Conservation (phyloP, 169 alveolate species). For the Babesia bigemina region DNA sequence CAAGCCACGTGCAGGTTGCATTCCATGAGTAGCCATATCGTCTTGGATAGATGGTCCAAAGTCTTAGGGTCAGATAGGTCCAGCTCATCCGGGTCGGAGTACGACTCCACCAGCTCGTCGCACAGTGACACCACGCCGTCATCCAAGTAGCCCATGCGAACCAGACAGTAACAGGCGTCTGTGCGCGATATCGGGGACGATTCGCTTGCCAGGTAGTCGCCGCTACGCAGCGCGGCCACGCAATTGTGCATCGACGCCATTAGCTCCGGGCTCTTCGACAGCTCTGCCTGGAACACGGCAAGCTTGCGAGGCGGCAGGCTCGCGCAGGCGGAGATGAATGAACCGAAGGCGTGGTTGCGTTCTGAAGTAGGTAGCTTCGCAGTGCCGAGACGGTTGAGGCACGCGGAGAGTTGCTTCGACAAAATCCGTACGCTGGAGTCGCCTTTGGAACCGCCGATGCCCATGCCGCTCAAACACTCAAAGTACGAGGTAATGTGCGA, state of each 20-base stretch:
- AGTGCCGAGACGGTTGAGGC: conserved; percentile 40
- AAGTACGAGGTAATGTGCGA: conserved; percentile 41
- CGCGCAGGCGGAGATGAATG: conserved; percentile 27
- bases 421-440: conserved; percentile 23
- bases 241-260: conserved; percentile 39
- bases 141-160: conserved; percentile 49
- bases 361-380: background rate
- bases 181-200: background rate
- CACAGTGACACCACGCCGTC: conserved; percentile 42
- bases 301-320: conserved; percentile 28
- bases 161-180: conserved; percentile 13
- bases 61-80: background rate
- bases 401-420: conserved; percentile 26
- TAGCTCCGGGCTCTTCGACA: conserved; percentile 47
- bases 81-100: background rate
- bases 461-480: conserved; percentile 49
- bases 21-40: conserved; percentile 47
- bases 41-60: conserved; percentile 34
- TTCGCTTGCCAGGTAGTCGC: background rate
- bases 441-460: conserved; percentile 36
- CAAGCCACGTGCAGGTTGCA: conserved; percentile 41
- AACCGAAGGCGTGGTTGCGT: conserved; percentile 19
- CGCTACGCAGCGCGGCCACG: conserved; percentile 25
- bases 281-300: conserved; percentile 34
- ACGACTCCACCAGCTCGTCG: conserved; percentile 24